Base-by-base conservation (phyloP, 2,329 filamentous ascomycete genomes). In the Pseudofabraea citricarpa region DNA sequence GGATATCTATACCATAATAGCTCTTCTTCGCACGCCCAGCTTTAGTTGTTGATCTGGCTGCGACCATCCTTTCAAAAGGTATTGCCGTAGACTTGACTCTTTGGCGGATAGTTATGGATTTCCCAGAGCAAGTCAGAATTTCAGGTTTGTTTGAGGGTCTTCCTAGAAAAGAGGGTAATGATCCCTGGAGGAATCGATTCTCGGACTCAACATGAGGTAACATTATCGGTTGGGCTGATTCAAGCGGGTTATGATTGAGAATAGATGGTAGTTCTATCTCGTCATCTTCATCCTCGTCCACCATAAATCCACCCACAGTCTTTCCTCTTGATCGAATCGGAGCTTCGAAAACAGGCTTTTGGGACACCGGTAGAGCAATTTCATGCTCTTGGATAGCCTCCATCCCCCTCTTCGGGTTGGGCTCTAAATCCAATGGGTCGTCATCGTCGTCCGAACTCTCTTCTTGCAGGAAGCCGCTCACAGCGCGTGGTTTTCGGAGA, bases 1-100 rank as follows among this genome's bases (percentile, higher is more conserved):
- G 90, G 24, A 98, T 93, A 36, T 95, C 85, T 51, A 98, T 85
- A 8, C 93, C 93, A 61, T 95, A 98, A 65, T 90, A 97, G 55
- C 83, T 84, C 54, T 79, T 79, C 56, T 79, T 79, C 2, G 86
- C 86, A 46, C 81, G 74, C 2, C 85, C 83, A 44, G 83, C 77
- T 49, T 79, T 81, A 1, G 75, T 81, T 43, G 68, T 77, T 5
- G 85, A 87, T 39, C 85, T 73, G 9, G 79, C 75, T 18, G 84
- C 83, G 3, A 87, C 77, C 53, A 89, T 74, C 29, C 76, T 69
- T 56, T 87, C 80, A 56, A 85, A 88, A 0, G 83, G 71, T 1
- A 76, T 59, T 1, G 66, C 59, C 1, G 64, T 62, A 1, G 63
- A 60, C 6, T 66, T 59, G 42, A 70, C 71, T 40, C 81, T 78